phyloP scores from a whole-genome alignment of 2,329 filamentous ascomycete genomes.

The Apiospora pterosperma region DNA sequence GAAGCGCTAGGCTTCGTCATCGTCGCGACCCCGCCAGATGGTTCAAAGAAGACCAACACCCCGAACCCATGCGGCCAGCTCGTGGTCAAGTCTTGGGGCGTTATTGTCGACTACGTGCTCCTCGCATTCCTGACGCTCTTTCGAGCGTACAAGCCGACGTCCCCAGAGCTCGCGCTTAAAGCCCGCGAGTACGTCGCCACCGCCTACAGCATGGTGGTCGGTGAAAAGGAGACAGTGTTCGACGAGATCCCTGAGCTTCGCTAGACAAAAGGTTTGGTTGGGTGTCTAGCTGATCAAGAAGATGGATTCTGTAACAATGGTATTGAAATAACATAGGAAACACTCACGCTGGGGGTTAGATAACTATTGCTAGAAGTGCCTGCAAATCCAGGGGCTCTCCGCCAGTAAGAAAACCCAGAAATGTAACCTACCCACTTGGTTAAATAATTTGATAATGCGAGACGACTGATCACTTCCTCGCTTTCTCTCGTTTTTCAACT shows the following conservation, averaged over 20 bases:
- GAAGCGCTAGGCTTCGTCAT: conserved; percentile 21
- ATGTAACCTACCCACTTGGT: no score
- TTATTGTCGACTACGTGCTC: neutral
- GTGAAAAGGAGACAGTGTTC: conserved; percentile 19
- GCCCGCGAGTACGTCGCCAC: conserved; percentile 16
- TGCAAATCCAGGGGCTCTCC: neutral
- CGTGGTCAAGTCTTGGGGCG: conserved; percentile 20
- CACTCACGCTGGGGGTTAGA: neutral
- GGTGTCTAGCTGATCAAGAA: no score
- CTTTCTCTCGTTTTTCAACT: neutral
- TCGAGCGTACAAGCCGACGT: conserved; percentile 14
- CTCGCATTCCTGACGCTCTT: conserved; percentile 14
- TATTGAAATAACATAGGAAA: neutral
- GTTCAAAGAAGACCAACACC: neutral
- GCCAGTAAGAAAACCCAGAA: neutral
- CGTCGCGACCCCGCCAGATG: neutral
- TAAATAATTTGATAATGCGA: no score
- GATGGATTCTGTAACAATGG: neutral
- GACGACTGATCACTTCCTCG: no score
- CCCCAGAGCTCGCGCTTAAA: conserved; percentile 17
- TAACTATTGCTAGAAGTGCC: no score
- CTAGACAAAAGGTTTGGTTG: no score
- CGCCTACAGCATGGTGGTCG: conserved; percentile 21
- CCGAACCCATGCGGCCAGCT: conserved; percentile 7
- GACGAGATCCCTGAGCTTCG: conserved; percentile 13